phyloP scores from a whole-genome alignment of 345 rosid genomes.

The Erysimum cheiranthoides region DNA sequence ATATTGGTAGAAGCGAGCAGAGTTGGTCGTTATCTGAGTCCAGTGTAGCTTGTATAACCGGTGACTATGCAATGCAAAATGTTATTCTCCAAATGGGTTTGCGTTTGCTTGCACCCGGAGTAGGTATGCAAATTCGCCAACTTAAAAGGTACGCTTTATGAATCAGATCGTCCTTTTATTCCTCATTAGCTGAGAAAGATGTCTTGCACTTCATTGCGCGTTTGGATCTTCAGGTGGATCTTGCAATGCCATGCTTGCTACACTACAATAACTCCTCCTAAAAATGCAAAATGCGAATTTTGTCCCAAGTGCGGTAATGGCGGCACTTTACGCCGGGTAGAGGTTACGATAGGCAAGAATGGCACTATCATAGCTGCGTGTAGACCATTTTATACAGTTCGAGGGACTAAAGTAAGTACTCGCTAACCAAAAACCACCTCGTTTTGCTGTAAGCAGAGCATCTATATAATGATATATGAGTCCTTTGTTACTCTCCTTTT shows the following conservation, averaged over 20 bases:
- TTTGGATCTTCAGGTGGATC: constrained; percentile 70
- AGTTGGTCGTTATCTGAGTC: constrained; percentile 94
- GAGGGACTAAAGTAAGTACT: constrained; percentile 78
- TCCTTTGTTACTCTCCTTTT: neutral
- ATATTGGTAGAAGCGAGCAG: constrained; percentile 71
- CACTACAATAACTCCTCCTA: constrained; percentile 46
- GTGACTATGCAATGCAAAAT: constrained; percentile 97
- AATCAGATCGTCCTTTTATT: neutral
- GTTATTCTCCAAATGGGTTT: constrained; percentile 97
- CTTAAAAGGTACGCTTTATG: constrained; percentile 63
- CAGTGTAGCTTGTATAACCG: constrained; percentile 90
- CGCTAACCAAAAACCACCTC: neutral
- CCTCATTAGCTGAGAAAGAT: constrained; percentile 5
- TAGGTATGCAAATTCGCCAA: constrained; percentile 83
- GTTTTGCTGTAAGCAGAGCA: no score
- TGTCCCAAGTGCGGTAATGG: constrained; percentile 98
- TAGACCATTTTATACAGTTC: constrained; percentile 63
- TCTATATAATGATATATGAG: no score
- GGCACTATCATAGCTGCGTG: constrained; percentile 69
- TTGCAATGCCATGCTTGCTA: constrained; percentile 97
- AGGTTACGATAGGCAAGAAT: constrained; percentile 82
- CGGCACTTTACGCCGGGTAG: constrained; percentile 85
- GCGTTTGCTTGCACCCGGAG: constrained; percentile 84
- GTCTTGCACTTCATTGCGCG: constrained; percentile 25
- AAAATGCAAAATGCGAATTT: constrained; percentile 74